Evolutionary conservation across 2,329 filamentous ascomycete species (phyloP).

Genomic region (Pleurostoma richardsiae): DNA sequence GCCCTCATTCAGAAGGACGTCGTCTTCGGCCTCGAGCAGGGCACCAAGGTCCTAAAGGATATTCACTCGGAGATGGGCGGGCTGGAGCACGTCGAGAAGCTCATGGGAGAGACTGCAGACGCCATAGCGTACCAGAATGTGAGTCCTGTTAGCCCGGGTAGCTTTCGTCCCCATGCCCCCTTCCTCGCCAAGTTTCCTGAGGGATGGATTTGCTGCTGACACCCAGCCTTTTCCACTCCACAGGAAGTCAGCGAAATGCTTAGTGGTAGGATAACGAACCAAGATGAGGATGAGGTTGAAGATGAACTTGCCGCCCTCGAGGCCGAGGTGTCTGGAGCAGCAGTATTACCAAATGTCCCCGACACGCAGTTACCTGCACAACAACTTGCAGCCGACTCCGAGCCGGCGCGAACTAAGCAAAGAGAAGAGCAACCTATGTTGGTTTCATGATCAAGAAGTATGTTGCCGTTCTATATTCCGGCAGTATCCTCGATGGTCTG

Average conservation of each 20-base stretch:
- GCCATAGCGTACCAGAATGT: conserved; percentile 89
- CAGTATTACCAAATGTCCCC: conserved; percentile 19
- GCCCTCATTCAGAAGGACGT: conserved; percentile 96
- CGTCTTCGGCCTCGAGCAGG: conserved; percentile 85
- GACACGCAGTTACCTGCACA: conserved; percentile 14
- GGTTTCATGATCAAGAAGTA: conserved; percentile 7
- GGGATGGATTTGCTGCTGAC: not conserved
- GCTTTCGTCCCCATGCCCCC: conserved; percentile 1
- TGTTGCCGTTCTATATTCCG: too few species aligned
- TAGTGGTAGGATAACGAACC: conserved; percentile 79
- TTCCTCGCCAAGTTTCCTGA: not conserved
- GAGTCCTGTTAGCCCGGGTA: conserved; percentile 17
- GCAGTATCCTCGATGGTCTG: too few species aligned
- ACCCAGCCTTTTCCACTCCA: conserved; percentile 4
- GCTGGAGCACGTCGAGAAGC: conserved; percentile 86
- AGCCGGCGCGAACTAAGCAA: conserved; percentile 10
- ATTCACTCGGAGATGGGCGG: conserved; percentile 97
- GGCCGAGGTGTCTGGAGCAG: conserved; percentile 39
- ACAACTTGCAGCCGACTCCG: conserved; percentile 7
- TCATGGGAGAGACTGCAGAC: conserved; percentile 89
- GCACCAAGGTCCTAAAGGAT: conserved; percentile 80
- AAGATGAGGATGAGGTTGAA: conserved; percentile 97
- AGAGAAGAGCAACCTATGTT: conserved; percentile 20
- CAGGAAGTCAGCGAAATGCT: conserved; percentile 93
- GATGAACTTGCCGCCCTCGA: conserved; percentile 86